These are phyloP conservation scores for Penicillium sp. DNA, from an alignment of 2,329 filamentous ascomycete genomes.

Conservation along the genomic window DNA sequence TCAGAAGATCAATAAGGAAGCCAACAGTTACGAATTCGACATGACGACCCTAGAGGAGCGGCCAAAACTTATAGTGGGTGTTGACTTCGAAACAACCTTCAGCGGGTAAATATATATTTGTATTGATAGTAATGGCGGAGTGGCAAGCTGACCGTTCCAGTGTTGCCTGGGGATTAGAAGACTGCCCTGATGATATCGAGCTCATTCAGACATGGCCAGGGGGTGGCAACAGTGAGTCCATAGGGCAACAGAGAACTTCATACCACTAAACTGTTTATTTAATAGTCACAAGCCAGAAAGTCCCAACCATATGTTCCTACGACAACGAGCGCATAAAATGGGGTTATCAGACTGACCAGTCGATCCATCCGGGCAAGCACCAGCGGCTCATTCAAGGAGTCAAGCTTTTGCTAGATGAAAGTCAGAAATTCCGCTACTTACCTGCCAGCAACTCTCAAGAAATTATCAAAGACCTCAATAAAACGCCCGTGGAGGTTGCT, in stretches of 20 bases:
- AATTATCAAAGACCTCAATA: not conserved
- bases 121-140: not conserved
- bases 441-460: conserved; percentile 5
- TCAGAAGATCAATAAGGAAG: not conserved
- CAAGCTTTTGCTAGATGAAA: conserved; percentile 15
- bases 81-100: conserved; percentile 34
- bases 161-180: conserved; percentile 20
- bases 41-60: not conserved
- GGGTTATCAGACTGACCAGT: conserved; percentile 22
- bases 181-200: conserved; percentile 16
- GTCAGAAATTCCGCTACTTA: conserved; percentile 5
- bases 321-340: conserved; percentile 14
- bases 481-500: conserved; percentile 3
- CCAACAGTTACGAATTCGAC: not conserved
- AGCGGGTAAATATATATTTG: conserved; percentile 21
- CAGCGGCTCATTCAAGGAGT: conserved; percentile 20
- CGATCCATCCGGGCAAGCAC: conserved; percentile 15
- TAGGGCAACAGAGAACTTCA: not conserved
- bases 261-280: not conserved
- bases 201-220: conserved; percentile 27
- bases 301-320: conserved; percentile 19
- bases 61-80: conserved; percentile 20
- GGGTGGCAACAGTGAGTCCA: conserved; percentile 19
- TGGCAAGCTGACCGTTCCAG: not conserved
- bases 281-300: conserved; percentile 17